Percentiles rank a stretch among this genome's conserved stretches.
Evolutionary conservation across 805 yeast species (phyloP).

Genomic region (Kodamaea kaohsiungensis): DNA sequence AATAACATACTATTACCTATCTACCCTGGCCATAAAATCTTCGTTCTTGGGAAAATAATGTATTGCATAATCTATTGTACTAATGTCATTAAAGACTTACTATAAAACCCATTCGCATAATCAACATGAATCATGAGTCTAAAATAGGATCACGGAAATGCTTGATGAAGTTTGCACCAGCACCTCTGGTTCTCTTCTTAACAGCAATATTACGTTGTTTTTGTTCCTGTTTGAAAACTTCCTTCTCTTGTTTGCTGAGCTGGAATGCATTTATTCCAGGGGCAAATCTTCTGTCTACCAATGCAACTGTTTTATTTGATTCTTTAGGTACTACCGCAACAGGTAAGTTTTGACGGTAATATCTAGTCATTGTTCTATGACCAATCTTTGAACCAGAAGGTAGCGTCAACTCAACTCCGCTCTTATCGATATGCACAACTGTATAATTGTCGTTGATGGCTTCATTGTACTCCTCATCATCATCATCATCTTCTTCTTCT

Average conservation of each 20-base stretch:
- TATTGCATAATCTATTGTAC: neutral
- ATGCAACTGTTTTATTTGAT: conserved; percentile 71
- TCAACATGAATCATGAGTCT: conserved; percentile 15
- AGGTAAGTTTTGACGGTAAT: conserved; percentile 61
- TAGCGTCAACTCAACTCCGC: conserved; percentile 66
- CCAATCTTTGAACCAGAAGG: conserved; percentile 82
- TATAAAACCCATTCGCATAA: neutral
- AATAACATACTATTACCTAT: too few relatives aligned
- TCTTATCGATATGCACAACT: conserved; percentile 47
- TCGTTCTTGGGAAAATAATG: neutral
- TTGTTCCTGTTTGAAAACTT: conserved; percentile 15
- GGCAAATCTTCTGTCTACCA: conserved; percentile 62
- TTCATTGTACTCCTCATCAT: conserved; percentile 12
- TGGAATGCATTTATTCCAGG: conserved; percentile 35
- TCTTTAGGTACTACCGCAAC: conserved; percentile 46
- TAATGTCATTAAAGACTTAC: neutral
- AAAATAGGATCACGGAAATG: conserved; percentile 73
- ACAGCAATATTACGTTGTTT: neutral
- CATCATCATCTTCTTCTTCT: conserved; percentile 14
- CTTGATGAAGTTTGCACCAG: conserved; percentile 31
- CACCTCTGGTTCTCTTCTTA: conserved; percentile 3
- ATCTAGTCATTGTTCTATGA: conserved; percentile 73
- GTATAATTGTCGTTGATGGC: conserved; percentile 26
- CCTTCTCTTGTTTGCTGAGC: conserved; percentile 36
- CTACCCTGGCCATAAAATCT: too few relatives aligned